Conservation (phyloP, 225 moss, liverwort and hornwort species). For the Pseudoscleropodium purum region DNA sequence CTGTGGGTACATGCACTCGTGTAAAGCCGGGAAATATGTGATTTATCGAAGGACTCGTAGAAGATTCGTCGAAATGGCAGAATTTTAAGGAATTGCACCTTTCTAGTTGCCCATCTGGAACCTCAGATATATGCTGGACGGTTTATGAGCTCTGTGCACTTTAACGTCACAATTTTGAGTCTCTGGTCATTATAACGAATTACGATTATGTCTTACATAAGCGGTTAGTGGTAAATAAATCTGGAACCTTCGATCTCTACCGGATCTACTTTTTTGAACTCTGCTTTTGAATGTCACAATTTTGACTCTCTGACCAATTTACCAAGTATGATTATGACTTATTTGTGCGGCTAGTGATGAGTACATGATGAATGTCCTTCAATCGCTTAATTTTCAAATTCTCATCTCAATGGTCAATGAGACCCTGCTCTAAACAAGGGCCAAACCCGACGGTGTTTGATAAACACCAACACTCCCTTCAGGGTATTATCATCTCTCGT, state of each 20-base stretch:
- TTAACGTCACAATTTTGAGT: not conserved
- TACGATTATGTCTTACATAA: not conserved
- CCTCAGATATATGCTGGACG: not conserved
- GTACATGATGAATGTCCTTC: not conserved
- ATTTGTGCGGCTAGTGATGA: not conserved
- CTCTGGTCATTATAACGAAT: not conserved
- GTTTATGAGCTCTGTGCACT: not conserved
- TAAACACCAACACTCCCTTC: conserved; percentile 32
- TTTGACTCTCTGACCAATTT: not conserved
- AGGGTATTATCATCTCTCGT: not conserved
- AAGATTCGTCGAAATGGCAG: not conserved
- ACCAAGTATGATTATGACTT: not conserved
- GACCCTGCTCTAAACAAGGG: conserved; percentile 11
- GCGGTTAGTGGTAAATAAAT: no score
- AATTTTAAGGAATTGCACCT: not conserved
- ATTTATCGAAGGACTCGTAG: not conserved
- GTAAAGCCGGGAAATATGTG: not conserved
- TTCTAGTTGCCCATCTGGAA: not conserved
- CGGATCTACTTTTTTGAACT: not conserved
- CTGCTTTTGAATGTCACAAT: not conserved
- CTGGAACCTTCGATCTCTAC: not conserved
- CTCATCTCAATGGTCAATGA: not conserved
- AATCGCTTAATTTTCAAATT: not conserved
- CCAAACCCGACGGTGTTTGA: conserved; percentile 30
- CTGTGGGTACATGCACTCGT: not conserved